These are phyloP conservation scores for Nephelium lappaceum DNA, from an alignment of 345 rosid species.

Conservation along the genomic window DNA sequence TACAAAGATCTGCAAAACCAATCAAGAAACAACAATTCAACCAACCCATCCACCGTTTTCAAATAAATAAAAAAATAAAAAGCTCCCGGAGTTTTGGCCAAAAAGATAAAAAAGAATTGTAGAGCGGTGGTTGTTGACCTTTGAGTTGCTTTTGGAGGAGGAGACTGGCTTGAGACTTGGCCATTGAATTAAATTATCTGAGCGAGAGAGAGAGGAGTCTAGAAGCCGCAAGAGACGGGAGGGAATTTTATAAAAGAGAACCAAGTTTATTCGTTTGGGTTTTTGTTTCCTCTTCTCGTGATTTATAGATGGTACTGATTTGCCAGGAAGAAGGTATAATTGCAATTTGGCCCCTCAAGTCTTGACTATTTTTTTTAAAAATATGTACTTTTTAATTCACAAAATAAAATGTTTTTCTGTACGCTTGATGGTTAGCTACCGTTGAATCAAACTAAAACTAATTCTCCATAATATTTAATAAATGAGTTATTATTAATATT, in stretches of 20 bases:
- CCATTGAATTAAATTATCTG: slow-evolving; percentile 27
- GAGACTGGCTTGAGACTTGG: slow-evolving; percentile 60
- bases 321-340: background rate
- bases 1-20: slow-evolving; percentile 75
- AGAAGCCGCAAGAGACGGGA: slow-evolving; percentile 27
- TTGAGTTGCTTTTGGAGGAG: slow-evolving; percentile 84
- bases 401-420: too few species aligned
- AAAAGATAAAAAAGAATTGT: background rate
- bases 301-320: slow-evolving; percentile 12
- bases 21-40: slow-evolving; percentile 8
- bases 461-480: too few species aligned
- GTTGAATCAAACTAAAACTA: too few species aligned
- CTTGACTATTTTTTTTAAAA: background rate
- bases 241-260: slow-evolving; percentile 19
- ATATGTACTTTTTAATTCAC: background rate
- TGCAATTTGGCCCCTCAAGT: background rate
- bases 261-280: background rate
- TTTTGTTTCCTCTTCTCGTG: background rate
- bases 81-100: background rate
- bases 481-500: too few species aligned
- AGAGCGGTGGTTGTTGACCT: slow-evolving; percentile 37
- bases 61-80: slow-evolving; percentile 4
- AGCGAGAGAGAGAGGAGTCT: slow-evolving; percentile 21
- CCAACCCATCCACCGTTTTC: background rate
- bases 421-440: too few species aligned